These are phyloP conservation scores for Globisporangium barbulae DNA, from an alignment of 352 stramenopile species.

Conservation along the genomic window DNA sequence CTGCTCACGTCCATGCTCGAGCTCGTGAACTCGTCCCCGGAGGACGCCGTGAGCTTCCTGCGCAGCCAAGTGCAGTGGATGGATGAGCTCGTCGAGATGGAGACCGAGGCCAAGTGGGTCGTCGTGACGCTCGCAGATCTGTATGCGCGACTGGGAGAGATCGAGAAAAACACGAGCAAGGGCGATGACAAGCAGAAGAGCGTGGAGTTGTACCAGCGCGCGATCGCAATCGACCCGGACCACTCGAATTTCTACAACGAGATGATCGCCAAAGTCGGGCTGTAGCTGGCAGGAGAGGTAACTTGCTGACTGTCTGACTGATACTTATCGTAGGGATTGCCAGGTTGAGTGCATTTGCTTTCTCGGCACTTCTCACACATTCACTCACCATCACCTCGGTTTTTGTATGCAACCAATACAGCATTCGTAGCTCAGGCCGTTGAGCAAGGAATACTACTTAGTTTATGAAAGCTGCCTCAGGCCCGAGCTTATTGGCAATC, in stretches of 20 bases:
- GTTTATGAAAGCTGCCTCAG: no score
- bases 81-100: conserved; percentile 80
- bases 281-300: background rate
- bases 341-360: no score
- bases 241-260: conserved; percentile 61
- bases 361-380: no score
- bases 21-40: conserved; percentile 38
- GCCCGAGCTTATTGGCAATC: no score
- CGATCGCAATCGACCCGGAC: conserved; percentile 49
- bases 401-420: no score
- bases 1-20: conserved; percentile 83
- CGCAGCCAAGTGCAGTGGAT: conserved; percentile 81
- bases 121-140: conserved; percentile 58
- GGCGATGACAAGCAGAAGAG: conserved; percentile 40
- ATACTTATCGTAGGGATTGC: no score
- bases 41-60: conserved; percentile 44
- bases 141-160: conserved; percentile 29
- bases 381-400: no score
- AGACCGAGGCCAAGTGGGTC: conserved; percentile 71
- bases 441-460: no score
- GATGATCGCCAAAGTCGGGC: conserved; percentile 35
- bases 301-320: no score
- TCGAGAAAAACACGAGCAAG: conserved; percentile 19
- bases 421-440: no score
- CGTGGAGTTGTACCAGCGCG: conserved; percentile 43